Evolutionary conservation across 495 filamentous ascomycete genomes (phyloP), one percentile per base, ranked within the genome.

Genomic region (Penicillium samsonianum): DNA sequence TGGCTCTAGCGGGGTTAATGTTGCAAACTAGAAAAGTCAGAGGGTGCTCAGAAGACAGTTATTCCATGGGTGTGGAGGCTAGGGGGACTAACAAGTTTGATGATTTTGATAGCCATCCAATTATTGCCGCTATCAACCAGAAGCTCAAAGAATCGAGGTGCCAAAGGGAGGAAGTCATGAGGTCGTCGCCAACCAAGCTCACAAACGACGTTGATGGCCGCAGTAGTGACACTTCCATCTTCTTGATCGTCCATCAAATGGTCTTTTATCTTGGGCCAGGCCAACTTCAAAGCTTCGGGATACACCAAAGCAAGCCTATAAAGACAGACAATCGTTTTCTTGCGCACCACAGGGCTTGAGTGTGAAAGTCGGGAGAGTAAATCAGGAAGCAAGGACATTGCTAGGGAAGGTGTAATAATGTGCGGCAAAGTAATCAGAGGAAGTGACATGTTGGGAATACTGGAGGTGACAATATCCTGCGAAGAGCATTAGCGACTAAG

Each of bases 21-120:
- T 96, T 37, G 94, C 92, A 81, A 98, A 98, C 90, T 96, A 65
- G 5, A 49, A 16, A 31, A 5, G 53, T 71, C 41, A 72, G 62
- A 47, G 55, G 23, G 12, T 7, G 10, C 12, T 22, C 20, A 33
- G 46, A 40, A 26, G 2, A 22, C 10, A 5, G 48, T 35, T 16
- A n/a, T 37, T n/a, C 35, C 35, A 37, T 2, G 2, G 0, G 6
- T 0, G 16, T 14, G 14, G 35, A 5, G 16, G 12, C 1, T 12
- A 4, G 12, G 17, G 44, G 25, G 17, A 73, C 86, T 57, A 66
- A 94, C 92, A 49, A 98, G 82, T 70, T 98, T 98, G 67, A 98
- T 98, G 53, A 98, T 84, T 65, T 98, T 98, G 67, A 98, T 98
- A 31, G 91, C 92, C 93, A 98, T 98, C 94, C 94, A 98, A 73